A percentile compares a stretch with the other conserved stretches of the same genome.
These are phyloP conservation scores for Hymenochaete sp. DNA, from an alignment of 1,284 basidiomycete species.

Conservation along the genomic window DNA sequence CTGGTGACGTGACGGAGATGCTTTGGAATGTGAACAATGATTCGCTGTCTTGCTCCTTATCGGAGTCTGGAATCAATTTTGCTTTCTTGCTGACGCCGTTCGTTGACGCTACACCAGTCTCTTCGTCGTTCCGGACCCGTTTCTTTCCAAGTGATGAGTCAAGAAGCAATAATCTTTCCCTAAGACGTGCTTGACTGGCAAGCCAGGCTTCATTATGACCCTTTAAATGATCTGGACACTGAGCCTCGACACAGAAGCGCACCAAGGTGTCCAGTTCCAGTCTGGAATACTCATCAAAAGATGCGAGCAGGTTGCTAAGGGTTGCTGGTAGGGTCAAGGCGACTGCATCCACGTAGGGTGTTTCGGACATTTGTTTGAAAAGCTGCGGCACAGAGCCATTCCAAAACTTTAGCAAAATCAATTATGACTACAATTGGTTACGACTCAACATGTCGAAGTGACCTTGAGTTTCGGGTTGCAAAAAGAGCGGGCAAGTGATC, in stretches of 20 bases:
- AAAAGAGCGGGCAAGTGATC: no score
- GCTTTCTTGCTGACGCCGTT: slow-evolving; percentile 14
- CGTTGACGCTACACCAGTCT: neutral
- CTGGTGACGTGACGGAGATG: slow-evolving; percentile 54
- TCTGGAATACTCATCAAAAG: slow-evolving; percentile 11
- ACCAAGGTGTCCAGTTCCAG: slow-evolving; percentile 15
- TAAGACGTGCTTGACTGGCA: slow-evolving; percentile 11
- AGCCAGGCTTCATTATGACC: slow-evolving; percentile 13
- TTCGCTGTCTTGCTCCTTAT: slow-evolving; percentile 27
- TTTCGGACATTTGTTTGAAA: slow-evolving; percentile 2
- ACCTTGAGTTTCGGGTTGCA: no score
- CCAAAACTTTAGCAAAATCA: no score
- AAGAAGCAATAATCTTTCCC: slow-evolving; percentile 3
- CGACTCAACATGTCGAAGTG: no score
- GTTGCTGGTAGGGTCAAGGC: slow-evolving; percentile 11
- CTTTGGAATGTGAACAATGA: slow-evolving; percentile 48
- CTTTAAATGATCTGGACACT: slow-evolving; percentile 13
- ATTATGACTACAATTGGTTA: no score
- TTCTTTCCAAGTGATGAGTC: slow-evolving; percentile 7
- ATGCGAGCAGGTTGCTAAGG: slow-evolving; percentile 11
- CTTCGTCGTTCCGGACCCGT: slow-evolving; percentile 9
- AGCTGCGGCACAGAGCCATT: neutral
- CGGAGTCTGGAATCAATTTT: slow-evolving; percentile 10
- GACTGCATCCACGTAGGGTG: slow-evolving; percentile 16
- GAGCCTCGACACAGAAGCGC: slow-evolving; percentile 10